Evolutionary conservation across 2,329 filamentous ascomycete species (phyloP), one percentile per base, ranked within the genome.

Genomic region (Trichoderma sp.): DNA sequence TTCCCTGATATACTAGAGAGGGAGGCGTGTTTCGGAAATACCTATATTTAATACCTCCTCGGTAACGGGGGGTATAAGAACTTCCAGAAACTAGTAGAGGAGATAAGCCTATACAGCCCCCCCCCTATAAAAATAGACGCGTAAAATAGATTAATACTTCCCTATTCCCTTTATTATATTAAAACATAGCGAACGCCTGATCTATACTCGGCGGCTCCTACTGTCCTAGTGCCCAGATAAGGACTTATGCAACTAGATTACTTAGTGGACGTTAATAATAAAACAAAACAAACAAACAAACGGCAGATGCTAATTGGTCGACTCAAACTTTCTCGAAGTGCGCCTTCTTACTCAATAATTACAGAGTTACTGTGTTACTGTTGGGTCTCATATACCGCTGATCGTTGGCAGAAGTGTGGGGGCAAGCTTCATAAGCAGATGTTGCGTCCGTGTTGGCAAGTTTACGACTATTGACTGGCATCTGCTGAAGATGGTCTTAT

Each of bases 221-320:
- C 39, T 10, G 7, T 63, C 59, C 12, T 63, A 63, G 5, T 63
- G 15, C 42, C 42, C 32, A 61, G 5, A 48, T 34, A 35, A 22
- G 10, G 58, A 61, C 39, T 50, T 61, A 63, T 63, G 13, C 52
- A 63, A 63, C 13, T 63, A 63, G 29, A 5, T 52, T 63, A 63
- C 59, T 63, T 52, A 48, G 6, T 63, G 5, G 42, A 45, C 12
- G 25, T 60, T 60, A 48, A 60, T 60, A 60, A 60, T 39, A 39
- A 39, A 39, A 39, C 3, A 39, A 39, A 39, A n/a, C n/a, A n/a
- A n/a, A n/a, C n/a, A n/a, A n/a, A n/a, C n/a, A n/a, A n/a, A n/a
- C n/a, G n/a, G n/a, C n/a, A n/a, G n/a, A n/a, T n/a, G n/a, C n/a
- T n/a, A n/a, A n/a, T n/a, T n/a, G n/a, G n/a, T n/a, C n/a, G n/a